Evolutionary conservation across 495 filamentous ascomycete genomes (phyloP), one percentile per base, ranked within the genome.

Genomic region (Neurospora sp.): DNA sequence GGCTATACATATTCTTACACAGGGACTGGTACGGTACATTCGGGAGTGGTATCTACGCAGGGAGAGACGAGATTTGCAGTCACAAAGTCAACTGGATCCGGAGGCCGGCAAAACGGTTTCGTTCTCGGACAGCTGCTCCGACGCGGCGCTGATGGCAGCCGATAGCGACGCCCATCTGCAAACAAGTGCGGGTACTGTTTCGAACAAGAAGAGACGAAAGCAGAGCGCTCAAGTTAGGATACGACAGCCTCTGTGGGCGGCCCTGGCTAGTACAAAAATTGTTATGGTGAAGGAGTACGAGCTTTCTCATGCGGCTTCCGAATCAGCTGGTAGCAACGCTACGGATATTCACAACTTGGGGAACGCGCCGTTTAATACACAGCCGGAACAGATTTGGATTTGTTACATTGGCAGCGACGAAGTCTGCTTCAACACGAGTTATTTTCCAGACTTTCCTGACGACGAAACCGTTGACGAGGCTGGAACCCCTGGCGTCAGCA

Each of bases 271-370:
- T 80, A 96, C 93, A 71, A 98, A 97, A 82, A 94, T 97, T 76
- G 94, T 94, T 61, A 91, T 97, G 78, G 89, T 94, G 78, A 94
- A 96, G 78, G 94, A 97, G 84, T 94, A 94, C 79, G 94, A 97
- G 78, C 89, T 94, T 81, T 92, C 91, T 71, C 91, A 93, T 79
- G 89, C 91, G 42, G 85, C 92, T 65, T 89, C 90, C 40, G 85
- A 97, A 85, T 90, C 92, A 73, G 84, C 86, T 70, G 87, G 92
- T 80, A 87, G 91, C 77, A 87, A 93, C 81, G 91, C 89, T 73
- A 93, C 90, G 70, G 92, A 95, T 78, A 89, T 88, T 69, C 87
- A 91, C 77, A 92, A 94, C 78, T 87, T 95, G 69, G 93, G 93
- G 75, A 92, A 91, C 73, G 91, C 92, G 75, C 89, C 92, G 65